phyloP scores from a whole-genome alignment of 2,329 filamentous ascomycete species.

The Colletotrichum chlorophyti region DNA sequence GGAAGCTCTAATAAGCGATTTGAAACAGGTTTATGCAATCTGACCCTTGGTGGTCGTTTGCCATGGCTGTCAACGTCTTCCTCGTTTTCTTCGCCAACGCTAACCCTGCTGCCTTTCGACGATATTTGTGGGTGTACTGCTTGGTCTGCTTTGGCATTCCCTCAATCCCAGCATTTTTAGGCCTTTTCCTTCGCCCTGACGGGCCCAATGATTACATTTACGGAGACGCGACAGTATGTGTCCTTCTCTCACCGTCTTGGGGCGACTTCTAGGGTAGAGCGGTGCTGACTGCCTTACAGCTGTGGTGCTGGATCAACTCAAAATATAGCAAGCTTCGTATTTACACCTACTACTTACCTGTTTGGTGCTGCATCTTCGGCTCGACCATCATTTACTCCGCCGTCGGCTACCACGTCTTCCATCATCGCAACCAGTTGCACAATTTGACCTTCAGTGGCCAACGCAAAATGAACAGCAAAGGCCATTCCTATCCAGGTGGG shows the following conservation, averaged over 20 bases:
- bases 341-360: conserved; percentile 67
- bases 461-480: conserved; percentile 45
- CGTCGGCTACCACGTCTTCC: conserved; percentile 67
- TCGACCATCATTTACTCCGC: conserved; percentile 62
- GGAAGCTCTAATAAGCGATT: conserved; percentile 1
- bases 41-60: conserved; percentile 78
- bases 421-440: conserved; percentile 60
- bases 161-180: conserved; percentile 69
- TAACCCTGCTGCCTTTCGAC: conserved; percentile 71
- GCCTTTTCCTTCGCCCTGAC: conserved; percentile 60
- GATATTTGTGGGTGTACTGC: conserved; percentile 75
- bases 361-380: conserved; percentile 65
- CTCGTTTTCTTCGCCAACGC: conserved; percentile 69
- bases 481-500: conserved; percentile 35
- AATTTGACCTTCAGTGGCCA: conserved; percentile 61
- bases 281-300: conserved; percentile 45
- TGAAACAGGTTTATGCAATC: conserved; percentile 75
- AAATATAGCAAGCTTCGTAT: conserved; percentile 64
- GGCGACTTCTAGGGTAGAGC: too few species aligned
- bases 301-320: conserved; percentile 68
- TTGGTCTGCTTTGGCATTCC: conserved; percentile 75
- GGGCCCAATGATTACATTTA: conserved; percentile 44
- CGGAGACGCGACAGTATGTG: conserved; percentile 62
- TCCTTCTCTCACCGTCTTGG: neutral
- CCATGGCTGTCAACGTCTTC: conserved; percentile 84